phyloP scores from a whole-genome alignment of 1,284 basidiomycete genomes.

The Paramarasmius palmivorus region DNA sequence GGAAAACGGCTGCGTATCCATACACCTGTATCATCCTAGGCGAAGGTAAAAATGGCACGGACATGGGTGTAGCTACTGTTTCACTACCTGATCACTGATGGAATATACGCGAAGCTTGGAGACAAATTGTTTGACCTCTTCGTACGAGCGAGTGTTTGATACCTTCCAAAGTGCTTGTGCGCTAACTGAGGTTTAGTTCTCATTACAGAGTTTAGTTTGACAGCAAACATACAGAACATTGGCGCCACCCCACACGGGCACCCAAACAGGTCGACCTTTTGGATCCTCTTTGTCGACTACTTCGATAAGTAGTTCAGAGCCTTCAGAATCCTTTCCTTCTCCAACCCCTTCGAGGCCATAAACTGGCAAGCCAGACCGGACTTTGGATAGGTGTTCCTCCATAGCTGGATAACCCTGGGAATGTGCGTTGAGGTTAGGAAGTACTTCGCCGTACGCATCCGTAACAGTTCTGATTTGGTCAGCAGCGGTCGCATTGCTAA shows the following conservation, averaged over 20 bases:
- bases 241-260: slow-evolving; percentile 8
- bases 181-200: background rate
- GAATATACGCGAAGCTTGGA: slow-evolving; percentile 5
- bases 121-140: slow-evolving; percentile 2
- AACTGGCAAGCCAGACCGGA: background rate
- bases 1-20: slow-evolving; percentile 7
- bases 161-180: slow-evolving; percentile 7
- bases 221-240: slow-evolving; percentile 4
- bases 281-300: slow-evolving; percentile 5
- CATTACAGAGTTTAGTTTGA: too few species aligned
- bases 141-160: background rate
- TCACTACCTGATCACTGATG: slow-evolving; percentile 5
- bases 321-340: slow-evolving; percentile 3
- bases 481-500: background rate
- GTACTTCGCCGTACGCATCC: slow-evolving; percentile 6
- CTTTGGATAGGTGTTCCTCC: slow-evolving; percentile 3
- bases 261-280: slow-evolving; percentile 9
- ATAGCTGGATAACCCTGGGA: slow-evolving; percentile 2
- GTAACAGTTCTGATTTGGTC: slow-evolving; percentile 6
- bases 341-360: slow-evolving; percentile 3
- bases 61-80: background rate
- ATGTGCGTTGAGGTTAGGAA: slow-evolving; percentile 7
- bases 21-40: slow-evolving; percentile 2
- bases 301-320: slow-evolving; percentile 6
- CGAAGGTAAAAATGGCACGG: too few species aligned